Evolutionary conservation across 2,329 filamentous ascomycete species (phyloP).

Genomic region (Botrytis cinerea): DNA sequence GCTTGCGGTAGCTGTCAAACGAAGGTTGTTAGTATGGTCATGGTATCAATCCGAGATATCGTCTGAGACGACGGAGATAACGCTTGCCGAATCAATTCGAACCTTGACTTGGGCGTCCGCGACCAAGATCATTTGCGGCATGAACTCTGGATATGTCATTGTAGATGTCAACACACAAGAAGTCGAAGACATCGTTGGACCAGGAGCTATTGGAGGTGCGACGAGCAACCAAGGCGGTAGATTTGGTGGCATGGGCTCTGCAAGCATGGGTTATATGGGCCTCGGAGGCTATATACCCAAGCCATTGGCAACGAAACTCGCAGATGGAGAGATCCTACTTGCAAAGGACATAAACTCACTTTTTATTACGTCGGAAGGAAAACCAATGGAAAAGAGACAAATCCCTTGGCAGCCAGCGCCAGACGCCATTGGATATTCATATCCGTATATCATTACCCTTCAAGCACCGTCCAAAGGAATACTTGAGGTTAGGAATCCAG

Average conservation of each 20-base stretch:
- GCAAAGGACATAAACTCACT: constrained; percentile 97
- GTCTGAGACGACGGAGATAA: constrained; percentile 72
- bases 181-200: constrained; percentile 76
- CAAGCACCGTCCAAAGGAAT: constrained; percentile 81
- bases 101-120: constrained; percentile 90
- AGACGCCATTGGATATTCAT: constrained; percentile 91
- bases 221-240: constrained; percentile 56
- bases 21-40: constrained; percentile 85
- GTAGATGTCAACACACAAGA: constrained; percentile 78
- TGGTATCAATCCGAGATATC: constrained; percentile 94
- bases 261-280: constrained; percentile 95
- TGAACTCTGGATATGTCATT: constrained; percentile 88
- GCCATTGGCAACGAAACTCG: constrained; percentile 79
- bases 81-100: constrained; percentile 79
- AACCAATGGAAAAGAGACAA: constrained; percentile 78
- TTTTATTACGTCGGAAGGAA: constrained; percentile 84
- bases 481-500: constrained; percentile 88
- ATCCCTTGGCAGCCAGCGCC: constrained; percentile 91
- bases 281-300: constrained; percentile 89
- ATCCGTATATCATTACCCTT: constrained; percentile 88
- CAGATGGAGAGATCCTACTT: constrained; percentile 83
- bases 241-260: constrained; percentile 80
- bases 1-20: constrained; percentile 88
- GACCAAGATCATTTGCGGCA: constrained; percentile 82
- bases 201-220: constrained; percentile 68